phyloP scores from a whole-genome alignment of 2,329 filamentous ascomycete species.

The Uncinocarpus reesii region DNA sequence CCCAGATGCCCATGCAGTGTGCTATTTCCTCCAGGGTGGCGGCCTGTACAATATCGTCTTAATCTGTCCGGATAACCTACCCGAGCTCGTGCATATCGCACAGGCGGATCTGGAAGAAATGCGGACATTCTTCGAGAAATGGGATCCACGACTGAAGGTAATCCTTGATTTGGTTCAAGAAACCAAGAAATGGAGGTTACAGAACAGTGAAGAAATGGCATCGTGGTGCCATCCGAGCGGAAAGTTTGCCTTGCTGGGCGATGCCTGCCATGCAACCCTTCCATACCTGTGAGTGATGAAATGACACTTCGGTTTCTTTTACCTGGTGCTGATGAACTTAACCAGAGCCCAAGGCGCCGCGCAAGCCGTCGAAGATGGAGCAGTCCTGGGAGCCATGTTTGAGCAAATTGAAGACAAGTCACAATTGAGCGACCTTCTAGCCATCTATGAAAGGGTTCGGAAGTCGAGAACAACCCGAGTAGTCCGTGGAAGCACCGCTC shows the following conservation, averaged over 20 bases:
- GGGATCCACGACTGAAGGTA: constrained; percentile 40
- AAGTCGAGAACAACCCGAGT: constrained; percentile 50
- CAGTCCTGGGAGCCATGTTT: constrained; percentile 22
- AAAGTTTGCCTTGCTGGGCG: constrained; percentile 51
- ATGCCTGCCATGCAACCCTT: constrained; percentile 54
- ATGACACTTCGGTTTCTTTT: background rate
- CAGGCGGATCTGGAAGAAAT: constrained; percentile 39
- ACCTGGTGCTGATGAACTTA: background rate
- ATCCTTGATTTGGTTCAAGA: constrained; percentile 12
- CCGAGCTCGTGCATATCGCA: constrained; percentile 21
- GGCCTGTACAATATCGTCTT: constrained; percentile 57
- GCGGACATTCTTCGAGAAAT: constrained; percentile 45
- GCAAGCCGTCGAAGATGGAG: constrained; percentile 26
- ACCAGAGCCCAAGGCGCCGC: constrained; percentile 26
- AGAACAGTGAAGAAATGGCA: constrained; percentile 46
- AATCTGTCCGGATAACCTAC: constrained; percentile 53
- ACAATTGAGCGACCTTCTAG: constrained; percentile 19
- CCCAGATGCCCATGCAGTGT: constrained; percentile 44
- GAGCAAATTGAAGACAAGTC: constrained; percentile 14
- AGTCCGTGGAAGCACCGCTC: constrained; percentile 49
- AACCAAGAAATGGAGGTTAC: constrained; percentile 48
- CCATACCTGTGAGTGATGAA: constrained; percentile 46
- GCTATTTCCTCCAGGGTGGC: constrained; percentile 51
- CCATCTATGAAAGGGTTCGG: constrained; percentile 48
- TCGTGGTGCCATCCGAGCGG: constrained; percentile 49